phyloP scores from a whole-genome alignment of 306 rosid genomes.

The Notholithocarpus densiflorus region DNA sequence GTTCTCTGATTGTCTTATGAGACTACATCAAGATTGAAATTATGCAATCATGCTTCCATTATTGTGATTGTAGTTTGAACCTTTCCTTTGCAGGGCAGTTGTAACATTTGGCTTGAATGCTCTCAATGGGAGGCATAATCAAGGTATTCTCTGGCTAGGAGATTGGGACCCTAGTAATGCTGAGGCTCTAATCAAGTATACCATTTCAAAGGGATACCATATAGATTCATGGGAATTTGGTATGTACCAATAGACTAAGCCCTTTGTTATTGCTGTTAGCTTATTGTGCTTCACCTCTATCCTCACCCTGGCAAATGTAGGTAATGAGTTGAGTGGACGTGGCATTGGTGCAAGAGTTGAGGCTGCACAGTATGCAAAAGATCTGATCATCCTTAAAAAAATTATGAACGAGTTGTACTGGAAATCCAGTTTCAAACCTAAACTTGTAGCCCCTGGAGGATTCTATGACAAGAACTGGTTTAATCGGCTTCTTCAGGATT shows the following conservation, averaged over 20 bases:
- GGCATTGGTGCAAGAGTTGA: constrained; percentile 80
- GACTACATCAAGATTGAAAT: not conserved
- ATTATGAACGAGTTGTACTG: constrained; percentile 47
- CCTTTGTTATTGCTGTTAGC: constrained; percentile 13
- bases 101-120: constrained; percentile 94
- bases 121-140: constrained; percentile 66
- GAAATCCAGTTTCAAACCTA: constrained; percentile 48
- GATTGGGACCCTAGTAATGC: constrained; percentile 80
- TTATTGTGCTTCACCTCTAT: constrained; percentile 19
- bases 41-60: not conserved
- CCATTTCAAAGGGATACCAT: constrained; percentile 63
- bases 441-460: constrained; percentile 89
- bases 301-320: constrained; percentile 36
- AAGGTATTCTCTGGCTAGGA: constrained; percentile 62
- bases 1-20: not conserved
- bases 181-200: constrained; percentile 60
- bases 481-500: constrained; percentile 58
- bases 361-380: constrained; percentile 81
- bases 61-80: constrained; percentile 6
- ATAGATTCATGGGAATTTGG: constrained; percentile 97
- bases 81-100: constrained; percentile 54
- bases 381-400: constrained; percentile 61
- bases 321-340: constrained; percentile 86
- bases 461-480: constrained; percentile 75
- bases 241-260: constrained; percentile 31